Evolutionary conservation across 2,329 filamentous ascomycete genomes (phyloP).

Genomic region (Pseudophaeomoniella oleicola): DNA sequence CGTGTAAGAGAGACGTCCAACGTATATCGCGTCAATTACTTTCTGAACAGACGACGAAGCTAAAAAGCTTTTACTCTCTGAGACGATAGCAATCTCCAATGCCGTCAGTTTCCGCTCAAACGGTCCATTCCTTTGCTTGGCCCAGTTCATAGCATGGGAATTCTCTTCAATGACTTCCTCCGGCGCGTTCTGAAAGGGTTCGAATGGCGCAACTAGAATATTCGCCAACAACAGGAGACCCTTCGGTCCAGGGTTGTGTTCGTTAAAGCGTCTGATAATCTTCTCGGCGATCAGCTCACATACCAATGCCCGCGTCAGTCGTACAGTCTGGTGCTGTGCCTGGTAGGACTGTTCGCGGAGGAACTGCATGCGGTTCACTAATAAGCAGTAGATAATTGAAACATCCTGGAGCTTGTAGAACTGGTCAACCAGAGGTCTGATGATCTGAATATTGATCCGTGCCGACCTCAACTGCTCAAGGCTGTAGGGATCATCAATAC

Average conservation of each 20-base stretch:
- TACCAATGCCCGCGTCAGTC: constrained; percentile 60
- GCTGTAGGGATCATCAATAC: constrained; percentile 46
- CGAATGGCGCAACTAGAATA: constrained; percentile 69
- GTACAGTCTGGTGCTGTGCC: constrained; percentile 66
- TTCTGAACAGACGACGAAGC: constrained; percentile 66
- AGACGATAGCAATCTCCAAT: constrained; percentile 70
- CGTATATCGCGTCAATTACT: constrained; percentile 70
- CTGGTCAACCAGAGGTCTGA: constrained; percentile 70
- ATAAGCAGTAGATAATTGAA: constrained; percentile 69
- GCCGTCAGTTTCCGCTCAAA: constrained; percentile 54
- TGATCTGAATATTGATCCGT: constrained; percentile 65
- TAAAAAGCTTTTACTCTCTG: constrained; percentile 65
- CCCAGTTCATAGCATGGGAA: constrained; percentile 28
- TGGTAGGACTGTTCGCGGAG: constrained; percentile 62
- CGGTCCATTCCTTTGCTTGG: constrained; percentile 29
- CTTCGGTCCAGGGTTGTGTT: constrained; percentile 56
- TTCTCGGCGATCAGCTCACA: constrained; percentile 70
- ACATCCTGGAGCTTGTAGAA: constrained; percentile 67
- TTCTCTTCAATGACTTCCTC: constrained; percentile 47
- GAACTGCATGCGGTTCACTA: constrained; percentile 71
- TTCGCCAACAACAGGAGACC: constrained; percentile 63
- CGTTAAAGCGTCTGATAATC: constrained; percentile 63
- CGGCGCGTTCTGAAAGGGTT: constrained; percentile 73
- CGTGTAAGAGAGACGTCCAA: constrained; percentile 67
- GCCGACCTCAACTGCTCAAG: constrained; percentile 66